Conservation (phyloP, 805 yeast species). For the Myxozyma lipomycoides region DNA sequence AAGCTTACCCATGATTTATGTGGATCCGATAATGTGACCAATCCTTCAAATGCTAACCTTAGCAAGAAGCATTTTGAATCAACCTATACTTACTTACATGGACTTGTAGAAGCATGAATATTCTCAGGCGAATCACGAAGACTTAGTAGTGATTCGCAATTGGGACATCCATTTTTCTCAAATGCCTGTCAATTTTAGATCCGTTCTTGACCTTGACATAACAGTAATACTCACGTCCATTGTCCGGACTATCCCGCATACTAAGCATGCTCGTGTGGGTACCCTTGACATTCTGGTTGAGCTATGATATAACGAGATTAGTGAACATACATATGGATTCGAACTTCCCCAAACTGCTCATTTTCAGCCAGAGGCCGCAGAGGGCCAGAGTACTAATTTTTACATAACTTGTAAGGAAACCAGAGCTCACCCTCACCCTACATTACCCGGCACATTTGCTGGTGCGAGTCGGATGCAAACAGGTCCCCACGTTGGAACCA, state of each 20-base stretch:
- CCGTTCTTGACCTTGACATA: background rate
- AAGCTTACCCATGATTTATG: conserved; percentile 78
- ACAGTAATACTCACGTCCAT: conserved; percentile 49
- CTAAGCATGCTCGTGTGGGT: conserved; percentile 93
- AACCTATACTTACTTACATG: conserved; percentile 41
- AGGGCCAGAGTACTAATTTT: no score
- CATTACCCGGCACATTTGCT: no score
- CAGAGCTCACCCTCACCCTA: no score
- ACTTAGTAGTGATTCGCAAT: conserved; percentile 85
- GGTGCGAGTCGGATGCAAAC: no score
- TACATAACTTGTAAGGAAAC: no score
- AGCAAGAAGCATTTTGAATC: background rate
- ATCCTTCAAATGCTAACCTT: conserved; percentile 71
- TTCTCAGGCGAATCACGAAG: conserved; percentile 75
- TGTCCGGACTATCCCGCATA: conserved; percentile 89
- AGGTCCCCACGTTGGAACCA: no score
- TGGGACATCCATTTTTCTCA: conserved; percentile 86
- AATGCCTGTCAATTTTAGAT: conserved; percentile 45
- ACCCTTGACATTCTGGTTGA: no score
- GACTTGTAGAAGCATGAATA: conserved; percentile 89
- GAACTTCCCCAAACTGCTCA: no score
- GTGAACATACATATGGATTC: no score
- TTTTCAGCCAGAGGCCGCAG: no score
- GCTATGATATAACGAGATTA: no score
- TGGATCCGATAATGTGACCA: conserved; percentile 84